Conservation (phyloP, 495 filamentous ascomycete species). For the Aspergillus haitiensis region DNA sequence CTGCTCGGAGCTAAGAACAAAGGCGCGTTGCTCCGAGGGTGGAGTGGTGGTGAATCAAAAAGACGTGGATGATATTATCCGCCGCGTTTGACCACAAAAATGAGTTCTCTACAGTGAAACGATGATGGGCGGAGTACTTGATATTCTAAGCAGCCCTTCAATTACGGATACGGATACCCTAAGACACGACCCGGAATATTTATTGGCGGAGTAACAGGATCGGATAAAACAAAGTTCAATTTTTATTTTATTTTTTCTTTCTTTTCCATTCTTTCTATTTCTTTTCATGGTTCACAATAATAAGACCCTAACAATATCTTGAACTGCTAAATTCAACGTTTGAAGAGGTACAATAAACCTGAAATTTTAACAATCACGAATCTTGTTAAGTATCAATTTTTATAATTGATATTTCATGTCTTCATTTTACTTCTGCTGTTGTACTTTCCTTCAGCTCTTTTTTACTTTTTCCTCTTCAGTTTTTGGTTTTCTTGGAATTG, state of each 20-base stretch:
- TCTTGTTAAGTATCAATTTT: background rate
- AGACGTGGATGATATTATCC: constrained; percentile 82
- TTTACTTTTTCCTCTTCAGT: background rate
- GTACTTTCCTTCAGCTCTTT: background rate
- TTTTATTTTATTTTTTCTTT: constrained; percentile 1
- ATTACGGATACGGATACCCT: constrained; percentile 22
- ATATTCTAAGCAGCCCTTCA: constrained; percentile 1
- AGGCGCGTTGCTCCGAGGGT: constrained; percentile 91
- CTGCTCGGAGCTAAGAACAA: constrained; percentile 90
- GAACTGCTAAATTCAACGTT: background rate
- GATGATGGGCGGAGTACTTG: background rate
- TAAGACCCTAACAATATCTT: too few relatives aligned
- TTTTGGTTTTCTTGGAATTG: background rate
- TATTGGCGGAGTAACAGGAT: constrained; percentile 19
- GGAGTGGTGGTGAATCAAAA: constrained; percentile 90
- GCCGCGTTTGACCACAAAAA: constrained; percentile 37
- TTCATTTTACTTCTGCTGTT: background rate
- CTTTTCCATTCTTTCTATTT: background rate
- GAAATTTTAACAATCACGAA: background rate
- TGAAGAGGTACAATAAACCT: background rate
- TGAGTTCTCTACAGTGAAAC: constrained; percentile 13
- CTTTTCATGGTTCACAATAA: background rate
- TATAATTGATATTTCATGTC: background rate
- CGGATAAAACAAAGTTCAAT: constrained; percentile 2
- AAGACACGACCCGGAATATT: constrained; percentile 28